Base-by-base conservation (phyloP, 2,329 filamentous ascomycete species). In the Emydomyces testavorans region DNA sequence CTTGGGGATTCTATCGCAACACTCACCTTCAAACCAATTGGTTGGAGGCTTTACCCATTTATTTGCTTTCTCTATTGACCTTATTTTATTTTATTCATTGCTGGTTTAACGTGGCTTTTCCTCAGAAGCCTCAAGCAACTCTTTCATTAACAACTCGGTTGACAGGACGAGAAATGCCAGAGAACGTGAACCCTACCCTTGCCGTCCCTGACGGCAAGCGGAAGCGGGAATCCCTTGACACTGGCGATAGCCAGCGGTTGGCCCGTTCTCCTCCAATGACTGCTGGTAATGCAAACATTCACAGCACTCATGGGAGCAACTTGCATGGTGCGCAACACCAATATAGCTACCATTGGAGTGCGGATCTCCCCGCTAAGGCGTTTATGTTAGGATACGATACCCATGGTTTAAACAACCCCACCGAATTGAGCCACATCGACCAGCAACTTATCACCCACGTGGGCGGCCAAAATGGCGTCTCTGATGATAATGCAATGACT, bases 391-490 rank as follows among this genome's bases (percentile, higher is more conserved):
- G 61, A 52, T 67, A 67, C 46, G 65, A 68, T 47, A 45, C 53
- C 15, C 65, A 67, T 46, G 63, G 64, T 13, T 57, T 68, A 23
- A 63, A 59, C 49, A 57, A 59, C 24, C 57, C 60, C n/a, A 60
- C 59, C 4, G 64, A 67, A 40, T 56, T 69, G 31, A 67, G 65
- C 53, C 57, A 59, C 37, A 70, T 68, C 48, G 68, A 70, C 47
- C 66, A 68, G 52, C 67, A 70, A 45, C 67, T 70, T 24, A 60
- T 74, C 34, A 70, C 73, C 45, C 69, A 71, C 54, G 65, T 71
- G 32, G 70, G 69, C 7, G 68, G 71, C 40, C 74, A 76, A 52
- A 79, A 77, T 54, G 74, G 74, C 48, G 66, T 73, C 36, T 64
- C 70, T 2, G 67, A 70, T 52, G 68, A 71, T 46, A 71, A 64